phyloP scores from a whole-genome alignment of 2,329 filamentous ascomycete species.

The Alternaria longipes region DNA sequence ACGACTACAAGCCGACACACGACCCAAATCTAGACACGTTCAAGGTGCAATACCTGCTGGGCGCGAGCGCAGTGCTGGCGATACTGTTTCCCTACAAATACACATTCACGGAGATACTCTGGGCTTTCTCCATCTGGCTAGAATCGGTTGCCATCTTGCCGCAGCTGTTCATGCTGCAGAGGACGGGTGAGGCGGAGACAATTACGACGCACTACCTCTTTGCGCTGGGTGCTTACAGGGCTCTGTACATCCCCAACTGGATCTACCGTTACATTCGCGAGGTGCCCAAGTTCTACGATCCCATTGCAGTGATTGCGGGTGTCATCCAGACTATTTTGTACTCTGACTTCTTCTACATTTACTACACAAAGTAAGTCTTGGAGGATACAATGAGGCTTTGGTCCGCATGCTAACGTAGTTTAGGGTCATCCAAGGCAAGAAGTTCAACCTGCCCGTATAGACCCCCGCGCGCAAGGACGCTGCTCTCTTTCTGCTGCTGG shows the following conservation, averaged over 20 bases:
- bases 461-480: constrained; percentile 3
- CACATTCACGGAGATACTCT: constrained; percentile 81
- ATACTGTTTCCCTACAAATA: constrained; percentile 88
- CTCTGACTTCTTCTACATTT: constrained; percentile 99
- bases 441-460: constrained; percentile 63
- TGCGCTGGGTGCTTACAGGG: constrained; percentile 88
- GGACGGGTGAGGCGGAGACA: constrained; percentile 98
- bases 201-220: constrained; percentile 99
- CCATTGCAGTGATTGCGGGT: constrained; percentile 87
- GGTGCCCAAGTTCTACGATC: constrained; percentile 73
- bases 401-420: neutral
- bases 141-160: constrained; percentile 96
- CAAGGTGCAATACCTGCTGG: constrained; percentile 93
- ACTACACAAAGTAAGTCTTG: constrained; percentile 84
- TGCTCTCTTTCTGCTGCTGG: constrained; percentile 13
- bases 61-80: constrained; percentile 78
- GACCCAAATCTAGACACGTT: constrained; percentile 98
- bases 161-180: constrained; percentile 97
- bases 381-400: too few relatives aligned
- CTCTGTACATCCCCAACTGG: constrained; percentile 99
- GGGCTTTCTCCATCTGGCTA: constrained; percentile 98
- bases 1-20: constrained; percentile 95
- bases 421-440: constrained; percentile 63
- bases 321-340: constrained; percentile 94
- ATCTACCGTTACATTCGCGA: constrained; percentile 88